Conservation (phyloP, 768 basidiomycete genomes). For the Mrakia hoshinonis region DNA sequence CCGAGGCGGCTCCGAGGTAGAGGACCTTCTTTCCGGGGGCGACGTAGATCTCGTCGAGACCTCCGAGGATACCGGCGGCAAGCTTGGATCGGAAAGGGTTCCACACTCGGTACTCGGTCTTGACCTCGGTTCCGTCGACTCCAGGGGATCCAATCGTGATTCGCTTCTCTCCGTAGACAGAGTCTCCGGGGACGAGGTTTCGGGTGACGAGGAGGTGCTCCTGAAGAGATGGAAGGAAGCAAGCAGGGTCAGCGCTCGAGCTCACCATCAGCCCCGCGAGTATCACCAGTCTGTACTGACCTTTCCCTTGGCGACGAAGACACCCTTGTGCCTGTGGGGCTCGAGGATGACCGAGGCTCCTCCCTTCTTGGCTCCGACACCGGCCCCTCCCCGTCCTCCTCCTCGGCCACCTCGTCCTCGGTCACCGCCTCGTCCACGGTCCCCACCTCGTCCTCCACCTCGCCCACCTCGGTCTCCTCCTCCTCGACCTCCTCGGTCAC, state of each 20-base stretch:
- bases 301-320: conserved; percentile 69
- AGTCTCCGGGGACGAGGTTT: conserved; percentile 94
- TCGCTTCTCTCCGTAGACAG: conserved; percentile 90
- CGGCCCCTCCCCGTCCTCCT: conserved; percentile 59
- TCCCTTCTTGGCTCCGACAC: conserved; percentile 44
- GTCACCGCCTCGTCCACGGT: conserved; percentile 36
- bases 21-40: conserved; percentile 89
- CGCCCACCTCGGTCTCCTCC: conserved; percentile 28
- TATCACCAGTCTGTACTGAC: no score
- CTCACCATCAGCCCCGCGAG: no score
- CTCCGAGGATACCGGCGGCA: conserved; percentile 91
- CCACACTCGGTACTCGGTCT: conserved; percentile 97
- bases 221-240: conserved; percentile 40
- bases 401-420: conserved; percentile 50
- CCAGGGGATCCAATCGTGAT: conserved; percentile 37
- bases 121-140: conserved; percentile 54
- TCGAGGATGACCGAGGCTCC: conserved; percentile 85
- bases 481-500: conserved; percentile 26
- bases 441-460: conserved; percentile 34
- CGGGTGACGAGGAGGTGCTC: conserved; percentile 94
- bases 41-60: conserved; percentile 87
- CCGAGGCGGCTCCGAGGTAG: conserved; percentile 95
- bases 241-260: conserved; percentile 3
- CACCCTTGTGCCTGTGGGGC: conserved; percentile 85
- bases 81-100: conserved; percentile 97